Conservation (phyloP, 2,329 filamentous ascomycete species). For the Mycosphaerella sp. region DNA sequence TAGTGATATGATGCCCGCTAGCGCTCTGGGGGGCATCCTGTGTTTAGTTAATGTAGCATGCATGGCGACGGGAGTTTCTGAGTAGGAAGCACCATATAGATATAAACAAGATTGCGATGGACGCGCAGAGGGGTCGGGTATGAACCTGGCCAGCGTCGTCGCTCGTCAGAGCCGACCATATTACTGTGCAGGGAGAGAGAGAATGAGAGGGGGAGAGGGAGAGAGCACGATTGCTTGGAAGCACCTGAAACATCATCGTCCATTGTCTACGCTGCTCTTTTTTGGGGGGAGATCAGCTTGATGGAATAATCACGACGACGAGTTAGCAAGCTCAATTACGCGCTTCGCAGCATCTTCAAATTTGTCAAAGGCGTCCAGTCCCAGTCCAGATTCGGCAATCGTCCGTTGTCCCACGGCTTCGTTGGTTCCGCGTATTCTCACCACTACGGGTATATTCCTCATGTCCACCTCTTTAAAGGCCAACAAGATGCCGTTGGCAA, state of each 20-base stretch:
- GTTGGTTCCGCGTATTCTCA: constrained; percentile 67
- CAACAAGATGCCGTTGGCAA: constrained; percentile 65
- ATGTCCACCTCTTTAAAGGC: constrained; percentile 62
- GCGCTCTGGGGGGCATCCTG: too few species aligned
- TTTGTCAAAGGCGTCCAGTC: constrained; percentile 64
- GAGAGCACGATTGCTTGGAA: too few species aligned
- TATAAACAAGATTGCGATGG: neutral
- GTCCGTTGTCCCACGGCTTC: constrained; percentile 64
- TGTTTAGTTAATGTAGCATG: neutral
- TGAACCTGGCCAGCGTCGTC: too few species aligned
- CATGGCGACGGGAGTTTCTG: neutral
- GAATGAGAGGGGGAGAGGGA: too few species aligned
- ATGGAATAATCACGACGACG: neutral
- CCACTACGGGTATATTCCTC: constrained; percentile 60
- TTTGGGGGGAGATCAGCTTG: neutral
- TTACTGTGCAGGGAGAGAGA: too few species aligned
- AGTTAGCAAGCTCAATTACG: constrained; percentile 52
- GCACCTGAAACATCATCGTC: too few species aligned
- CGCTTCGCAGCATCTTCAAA: constrained; percentile 67
- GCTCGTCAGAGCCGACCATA: too few species aligned
- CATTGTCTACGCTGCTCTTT: neutral
- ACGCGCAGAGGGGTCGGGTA: too few species aligned
- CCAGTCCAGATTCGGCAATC: constrained; percentile 61
- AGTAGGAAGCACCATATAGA: neutral
- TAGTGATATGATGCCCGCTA: too few species aligned